Percentiles rank a stretch among this genome's conserved stretches.
phyloP scores from a whole-genome alignment of 179 eudicot species.

The Beta macrorhiza region DNA sequence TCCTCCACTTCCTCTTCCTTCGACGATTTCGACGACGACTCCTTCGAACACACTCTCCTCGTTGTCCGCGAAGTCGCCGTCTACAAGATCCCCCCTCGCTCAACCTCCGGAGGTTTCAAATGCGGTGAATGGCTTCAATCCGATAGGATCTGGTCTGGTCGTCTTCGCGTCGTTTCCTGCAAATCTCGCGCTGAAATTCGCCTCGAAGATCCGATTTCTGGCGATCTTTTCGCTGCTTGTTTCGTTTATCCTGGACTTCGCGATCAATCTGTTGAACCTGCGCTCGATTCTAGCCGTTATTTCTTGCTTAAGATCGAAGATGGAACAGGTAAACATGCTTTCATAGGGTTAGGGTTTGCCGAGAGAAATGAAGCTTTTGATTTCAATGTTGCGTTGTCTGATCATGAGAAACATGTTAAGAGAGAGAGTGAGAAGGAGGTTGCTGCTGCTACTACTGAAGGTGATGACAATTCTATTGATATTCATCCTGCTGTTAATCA shows the following conservation, averaged over 20 bases:
- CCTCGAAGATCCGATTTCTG: conserved; percentile 82
- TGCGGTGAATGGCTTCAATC: conserved; percentile 99
- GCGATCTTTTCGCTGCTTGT: conserved; percentile 92
- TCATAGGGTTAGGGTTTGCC: conserved; percentile 78
- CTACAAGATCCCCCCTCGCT: conserved; percentile 92
- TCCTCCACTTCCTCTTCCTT: conserved; percentile 37
- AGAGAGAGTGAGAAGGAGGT: conserved; percentile 65
- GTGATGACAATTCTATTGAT: conserved; percentile 57
- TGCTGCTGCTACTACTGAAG: conserved; percentile 25
- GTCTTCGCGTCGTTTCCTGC: conserved; percentile 88
- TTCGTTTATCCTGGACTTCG: conserved; percentile 71
- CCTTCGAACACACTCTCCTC: conserved; percentile 94
- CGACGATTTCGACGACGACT: conserved; percentile 71
- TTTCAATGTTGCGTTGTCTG: conserved; percentile 93
- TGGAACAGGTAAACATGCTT: conserved; percentile 91
- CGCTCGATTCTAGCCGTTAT: conserved; percentile 83
- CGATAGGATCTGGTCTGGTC: conserved; percentile 98
- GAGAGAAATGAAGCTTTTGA: conserved; percentile 98
- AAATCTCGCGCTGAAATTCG: conserved; percentile 85
- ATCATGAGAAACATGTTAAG: conserved; percentile 86
- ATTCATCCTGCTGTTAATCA: conserved; percentile 98
- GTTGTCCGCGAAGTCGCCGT: conserved; percentile 90
- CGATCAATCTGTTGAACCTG: conserved; percentile 76
- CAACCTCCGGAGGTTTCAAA: conserved; percentile 88
- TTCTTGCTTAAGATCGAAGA: conserved; percentile 91